phyloP scores from a whole-genome alignment of 2,329 filamentous ascomycete genomes.

The Colletotrichum sp. region DNA sequence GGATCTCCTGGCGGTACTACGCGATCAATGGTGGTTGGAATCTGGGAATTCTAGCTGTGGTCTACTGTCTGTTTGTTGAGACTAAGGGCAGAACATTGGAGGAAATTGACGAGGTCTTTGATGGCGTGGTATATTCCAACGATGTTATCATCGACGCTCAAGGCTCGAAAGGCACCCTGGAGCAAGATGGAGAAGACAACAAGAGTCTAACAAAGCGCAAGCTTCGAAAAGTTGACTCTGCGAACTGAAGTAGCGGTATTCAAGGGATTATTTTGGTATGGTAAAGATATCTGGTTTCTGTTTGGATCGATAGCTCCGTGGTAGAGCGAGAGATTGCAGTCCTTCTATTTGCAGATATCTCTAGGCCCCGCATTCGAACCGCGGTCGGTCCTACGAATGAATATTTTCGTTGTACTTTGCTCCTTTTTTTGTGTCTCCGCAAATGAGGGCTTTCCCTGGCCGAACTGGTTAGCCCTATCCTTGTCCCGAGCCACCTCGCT shows the following conservation, averaged over 20 bases:
- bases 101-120: not conserved
- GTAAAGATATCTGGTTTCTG: not conserved
- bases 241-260: not conserved
- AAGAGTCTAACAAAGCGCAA: not conserved
- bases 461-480: not conserved
- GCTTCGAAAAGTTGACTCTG: not conserved
- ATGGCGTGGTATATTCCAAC: not conserved
- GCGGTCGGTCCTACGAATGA: not conserved
- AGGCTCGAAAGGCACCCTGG: not conserved
- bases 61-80: not conserved
- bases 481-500: not conserved
- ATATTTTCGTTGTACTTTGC: not conserved
- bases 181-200: not conserved
- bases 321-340: slow-evolving; percentile 19
- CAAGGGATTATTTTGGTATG: not conserved
- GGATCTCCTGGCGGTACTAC: not conserved
- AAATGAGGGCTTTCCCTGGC: not conserved
- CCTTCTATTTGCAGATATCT: not conserved
- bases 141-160: not conserved
- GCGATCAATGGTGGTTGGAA: not conserved
- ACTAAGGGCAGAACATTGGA: not conserved
- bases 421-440: not conserved
- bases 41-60: not conserved
- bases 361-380: slow-evolving; percentile 13
- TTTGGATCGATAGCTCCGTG: slow-evolving; percentile 18